Conservation (phyloP, 768 basidiomycete genomes). For the Porphyrellus cyaneotinctus region DNA sequence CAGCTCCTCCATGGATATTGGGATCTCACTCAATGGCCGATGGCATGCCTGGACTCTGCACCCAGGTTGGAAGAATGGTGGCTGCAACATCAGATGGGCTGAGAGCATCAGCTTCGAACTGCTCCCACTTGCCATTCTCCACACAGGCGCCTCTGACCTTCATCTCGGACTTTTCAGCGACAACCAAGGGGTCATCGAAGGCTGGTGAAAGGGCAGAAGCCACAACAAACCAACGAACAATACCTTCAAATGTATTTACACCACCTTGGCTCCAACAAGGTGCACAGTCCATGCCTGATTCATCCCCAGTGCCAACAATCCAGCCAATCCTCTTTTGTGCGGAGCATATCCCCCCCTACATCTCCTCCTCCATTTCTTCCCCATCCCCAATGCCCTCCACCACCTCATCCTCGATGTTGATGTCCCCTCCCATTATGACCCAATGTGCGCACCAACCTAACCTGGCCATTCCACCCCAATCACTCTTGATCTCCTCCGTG, state of each 20-base stretch:
- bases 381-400: neutral
- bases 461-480: no score
- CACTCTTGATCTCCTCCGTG: no score
- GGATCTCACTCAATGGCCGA: constrained; percentile 25
- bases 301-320: neutral
- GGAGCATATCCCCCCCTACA: neutral
- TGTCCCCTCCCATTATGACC: no score
- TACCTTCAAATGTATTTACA: neutral
- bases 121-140: neutral
- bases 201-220: neutral
- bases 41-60: constrained; percentile 36
- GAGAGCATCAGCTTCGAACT: constrained; percentile 6
- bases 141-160: accelerated
- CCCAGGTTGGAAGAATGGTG: constrained; percentile 27
- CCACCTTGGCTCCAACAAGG: neutral
- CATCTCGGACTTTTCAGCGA: constrained; percentile 6
- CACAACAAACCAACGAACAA: neutral
- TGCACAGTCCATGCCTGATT: neutral
- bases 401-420: no score
- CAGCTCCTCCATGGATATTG: constrained; percentile 35
- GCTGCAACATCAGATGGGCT: constrained; percentile 44
- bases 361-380: neutral
- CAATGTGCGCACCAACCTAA: no score
- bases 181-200: constrained; percentile 5
- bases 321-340: neutral